These are phyloP conservation scores for Wickerhamia fluorescens DNA, from an alignment of 805 yeast genomes.

Conservation along the genomic window DNA sequence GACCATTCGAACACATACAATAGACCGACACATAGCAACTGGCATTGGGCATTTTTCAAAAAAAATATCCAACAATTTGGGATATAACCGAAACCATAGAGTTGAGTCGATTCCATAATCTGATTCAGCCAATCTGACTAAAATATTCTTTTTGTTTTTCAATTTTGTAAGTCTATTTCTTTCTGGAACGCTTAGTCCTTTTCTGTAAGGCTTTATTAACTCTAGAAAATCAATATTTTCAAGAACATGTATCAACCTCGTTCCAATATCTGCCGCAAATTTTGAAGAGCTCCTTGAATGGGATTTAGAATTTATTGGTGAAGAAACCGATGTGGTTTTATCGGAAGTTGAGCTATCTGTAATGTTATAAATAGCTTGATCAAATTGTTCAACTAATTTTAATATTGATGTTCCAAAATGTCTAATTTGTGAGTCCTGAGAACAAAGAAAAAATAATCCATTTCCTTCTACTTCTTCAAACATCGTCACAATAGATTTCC, in stretches of 20 bases:
- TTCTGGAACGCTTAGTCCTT: conserved; percentile 67
- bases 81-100: conserved; percentile 88
- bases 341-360: conserved; percentile 18
- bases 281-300: conserved; percentile 60
- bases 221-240: conserved; percentile 64
- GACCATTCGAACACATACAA: conserved; percentile 81
- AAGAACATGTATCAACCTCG: conserved; percentile 68
- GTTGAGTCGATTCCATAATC: conserved; percentile 95
- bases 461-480: conserved; percentile 96
- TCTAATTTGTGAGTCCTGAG: conserved; percentile 74
- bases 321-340: conserved; percentile 4
- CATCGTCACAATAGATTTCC: conserved; percentile 73
- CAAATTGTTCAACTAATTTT: conserved; percentile 78
- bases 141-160: conserved; percentile 54
- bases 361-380: conserved; percentile 63
- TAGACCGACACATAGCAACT: conserved; percentile 85
- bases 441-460: conserved; percentile 84
- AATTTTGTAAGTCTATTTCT: conserved; percentile 61
- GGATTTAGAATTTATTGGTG: conserved; percentile 10
- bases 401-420: conserved; percentile 70
- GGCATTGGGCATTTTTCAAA: conserved; percentile 85
- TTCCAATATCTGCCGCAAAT: conserved; percentile 73
- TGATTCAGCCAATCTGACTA: conserved; percentile 78
- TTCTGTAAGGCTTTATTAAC: conserved; percentile 46
- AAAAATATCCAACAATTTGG: conserved; percentile 61